phyloP scores from a whole-genome alignment of 208 protist genomes.

The Strigomonas galati region DNA sequence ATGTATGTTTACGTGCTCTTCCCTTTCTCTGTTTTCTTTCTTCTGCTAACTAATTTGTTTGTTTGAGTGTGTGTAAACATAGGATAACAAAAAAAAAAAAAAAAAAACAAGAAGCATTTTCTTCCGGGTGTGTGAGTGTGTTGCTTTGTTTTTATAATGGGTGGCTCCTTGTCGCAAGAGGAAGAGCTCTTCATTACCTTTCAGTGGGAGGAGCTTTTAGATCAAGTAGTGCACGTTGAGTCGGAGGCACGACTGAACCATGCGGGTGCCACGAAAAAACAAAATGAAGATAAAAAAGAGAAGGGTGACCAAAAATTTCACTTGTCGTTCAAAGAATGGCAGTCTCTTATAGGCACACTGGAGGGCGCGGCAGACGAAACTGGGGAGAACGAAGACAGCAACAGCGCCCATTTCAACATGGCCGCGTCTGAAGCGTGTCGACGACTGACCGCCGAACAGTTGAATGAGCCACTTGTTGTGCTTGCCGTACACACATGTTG shows the following conservation, averaged over 20 bases:
- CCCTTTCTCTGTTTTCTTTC: constrained; percentile 12
- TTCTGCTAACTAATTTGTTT: neutral
- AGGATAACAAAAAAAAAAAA: too few relatives aligned
- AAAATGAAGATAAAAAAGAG: neutral
- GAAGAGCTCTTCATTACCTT: constrained; percentile 65
- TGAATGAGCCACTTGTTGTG: constrained; percentile 49
- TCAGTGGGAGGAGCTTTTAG: constrained; percentile 53
- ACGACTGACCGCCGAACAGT: constrained; percentile 6
- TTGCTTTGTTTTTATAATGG: constrained; percentile 42
- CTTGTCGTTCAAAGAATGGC: constrained; percentile 72
- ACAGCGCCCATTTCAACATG: constrained; percentile 15
- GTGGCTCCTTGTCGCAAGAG: constrained; percentile 51
- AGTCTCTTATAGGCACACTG: constrained; percentile 38
- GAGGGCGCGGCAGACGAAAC: neutral
- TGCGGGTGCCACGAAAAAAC: neutral
- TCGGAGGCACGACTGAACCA: neutral
- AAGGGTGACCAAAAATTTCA: constrained; percentile 29
- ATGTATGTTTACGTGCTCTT: too few relatives aligned
- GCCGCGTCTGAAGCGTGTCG: neutral
- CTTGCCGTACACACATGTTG: constrained; percentile 60
- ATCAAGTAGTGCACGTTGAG: constrained; percentile 44
- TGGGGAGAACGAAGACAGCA: constrained; percentile 1
- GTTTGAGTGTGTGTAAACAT: neutral
- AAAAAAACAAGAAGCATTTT: too few relatives aligned
- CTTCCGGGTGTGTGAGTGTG: too few relatives aligned